phyloP scores from a whole-genome alignment of 495 filamentous ascomycete species.

The Parathielavia hyrcaniae region DNA sequence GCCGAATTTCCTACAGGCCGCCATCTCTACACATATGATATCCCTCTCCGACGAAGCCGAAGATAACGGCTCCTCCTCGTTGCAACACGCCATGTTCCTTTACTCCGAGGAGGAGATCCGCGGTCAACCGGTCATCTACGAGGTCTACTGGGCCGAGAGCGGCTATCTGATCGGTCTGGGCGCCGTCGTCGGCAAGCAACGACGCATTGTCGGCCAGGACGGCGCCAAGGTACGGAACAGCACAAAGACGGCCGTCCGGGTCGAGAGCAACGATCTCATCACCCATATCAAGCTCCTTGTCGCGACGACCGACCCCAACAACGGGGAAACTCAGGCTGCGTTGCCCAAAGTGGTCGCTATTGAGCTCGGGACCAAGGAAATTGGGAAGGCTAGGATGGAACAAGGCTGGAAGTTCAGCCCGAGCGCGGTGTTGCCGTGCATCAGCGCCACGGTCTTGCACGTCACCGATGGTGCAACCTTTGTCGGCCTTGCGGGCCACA shows the following conservation, averaged over 20 bases:
- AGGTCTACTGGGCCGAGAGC: neutral
- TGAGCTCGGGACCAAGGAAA: neutral
- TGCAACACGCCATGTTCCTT: neutral
- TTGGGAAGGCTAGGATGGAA: too few relatives aligned
- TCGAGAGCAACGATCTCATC: neutral
- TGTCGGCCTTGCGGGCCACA: neutral
- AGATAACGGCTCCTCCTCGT: neutral
- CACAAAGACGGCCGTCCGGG: neutral
- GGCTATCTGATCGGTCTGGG: neutral
- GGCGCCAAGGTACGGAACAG: neutral
- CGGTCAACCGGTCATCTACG: neutral
- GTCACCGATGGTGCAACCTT: neutral
- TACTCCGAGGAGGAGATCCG: neutral
- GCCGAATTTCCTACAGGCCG: neutral
- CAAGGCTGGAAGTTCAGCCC: neutral
- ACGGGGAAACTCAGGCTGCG: neutral
- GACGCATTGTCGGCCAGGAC: neutral
- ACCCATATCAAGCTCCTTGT: neutral
- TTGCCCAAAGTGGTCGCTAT: neutral
- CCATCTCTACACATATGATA: neutral
- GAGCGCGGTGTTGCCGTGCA: neutral
- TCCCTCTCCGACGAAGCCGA: neutral
- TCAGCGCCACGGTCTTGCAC: neutral
- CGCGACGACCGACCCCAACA: neutral
- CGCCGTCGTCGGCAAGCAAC: neutral